phyloP scores from a whole-genome alignment of 345 rosid genomes.

The Microcos paniculata region DNA sequence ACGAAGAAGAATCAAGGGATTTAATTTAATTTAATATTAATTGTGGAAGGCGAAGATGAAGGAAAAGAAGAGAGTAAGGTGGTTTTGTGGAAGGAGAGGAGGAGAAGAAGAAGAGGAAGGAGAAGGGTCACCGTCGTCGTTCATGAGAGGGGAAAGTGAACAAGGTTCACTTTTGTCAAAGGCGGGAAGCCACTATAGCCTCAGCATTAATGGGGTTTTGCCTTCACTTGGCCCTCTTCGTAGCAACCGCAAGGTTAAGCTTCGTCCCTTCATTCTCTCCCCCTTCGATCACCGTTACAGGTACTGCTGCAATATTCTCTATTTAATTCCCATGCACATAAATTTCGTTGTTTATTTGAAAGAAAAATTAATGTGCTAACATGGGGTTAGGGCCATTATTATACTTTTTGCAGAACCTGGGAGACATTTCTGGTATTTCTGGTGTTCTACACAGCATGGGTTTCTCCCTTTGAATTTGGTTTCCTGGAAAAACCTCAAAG shows the following conservation, averaged over 20 bases:
- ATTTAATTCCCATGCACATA: too few species aligned
- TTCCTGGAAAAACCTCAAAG: conserved; percentile 47
- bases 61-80: not conserved
- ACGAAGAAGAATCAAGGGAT: not conserved
- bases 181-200: conserved; percentile 59
- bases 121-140: not conserved
- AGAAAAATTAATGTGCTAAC: not conserved
- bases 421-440: conserved; percentile 63
- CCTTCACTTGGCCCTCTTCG: conserved; percentile 71
- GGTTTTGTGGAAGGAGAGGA: not conserved
- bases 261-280: conserved; percentile 57
- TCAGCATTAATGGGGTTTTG: conserved; percentile 45
- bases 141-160: not conserved
- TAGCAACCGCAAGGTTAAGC: conserved; percentile 35
- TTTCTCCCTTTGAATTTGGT: conserved; percentile 82
- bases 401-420: conserved; percentile 62
- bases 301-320: conserved; percentile 29
- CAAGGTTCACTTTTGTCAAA: conserved; percentile 20
- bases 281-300: conserved; percentile 72
- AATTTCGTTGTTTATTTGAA: too few species aligned
- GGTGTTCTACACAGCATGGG: conserved; percentile 92
- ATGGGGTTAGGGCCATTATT: not conserved
- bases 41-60: not conserved
- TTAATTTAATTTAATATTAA: too few species aligned
- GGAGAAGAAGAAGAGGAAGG: not conserved